Evolutionary conservation across 176 grass and related monocot species (phyloP), one percentile per base, ranked within the genome.

Genomic region (Juncus inflexus): DNA sequence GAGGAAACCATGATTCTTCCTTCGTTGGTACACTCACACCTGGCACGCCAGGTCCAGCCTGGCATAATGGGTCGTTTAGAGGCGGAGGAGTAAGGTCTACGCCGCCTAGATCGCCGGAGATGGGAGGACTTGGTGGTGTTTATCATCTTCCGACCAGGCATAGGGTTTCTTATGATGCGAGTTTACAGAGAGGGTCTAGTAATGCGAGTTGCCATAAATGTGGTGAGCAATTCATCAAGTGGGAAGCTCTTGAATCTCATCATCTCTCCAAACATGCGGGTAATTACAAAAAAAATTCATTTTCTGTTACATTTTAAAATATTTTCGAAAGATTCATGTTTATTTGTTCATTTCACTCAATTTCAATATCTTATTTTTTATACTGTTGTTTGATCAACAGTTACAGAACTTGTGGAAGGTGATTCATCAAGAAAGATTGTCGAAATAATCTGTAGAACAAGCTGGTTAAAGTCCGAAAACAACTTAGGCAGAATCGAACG

Each of bases 341-440:
- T 47, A 6, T 47, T 9, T 47, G 43, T 47, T 47, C 43, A 9
- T 47, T 47, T 47, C 43, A 28, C 19, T 28, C 19, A 28, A 28
- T 28, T 28, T 28, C 19, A 28, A 28, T 28, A 28, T 28, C 19
- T 12, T 40, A 42, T 12, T 40, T 68, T 61, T 11, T 35, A 5
- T 8, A 9, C 15, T 35, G 40, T 41, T 43, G 16, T 63, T 50
- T n/a, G 35, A 50, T 55, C 6, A 51, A 39, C 75, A 99, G 94
- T 99, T 58, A 99, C 89, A 28, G 94, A 99, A 55, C 89, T 99
- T 57, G 73, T 88, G 40, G 94, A 99, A 76, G 89, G 94, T 2
- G 94, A 99, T 64, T 99, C 94, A 2, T 99, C 94, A 0, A 72
- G 94, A 12, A 99, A 99, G 83, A 99, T 99, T 42, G 94, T 99